Conservation (phyloP, 1,284 basidiomycete species). For the Trichosporon sp. region DNA sequence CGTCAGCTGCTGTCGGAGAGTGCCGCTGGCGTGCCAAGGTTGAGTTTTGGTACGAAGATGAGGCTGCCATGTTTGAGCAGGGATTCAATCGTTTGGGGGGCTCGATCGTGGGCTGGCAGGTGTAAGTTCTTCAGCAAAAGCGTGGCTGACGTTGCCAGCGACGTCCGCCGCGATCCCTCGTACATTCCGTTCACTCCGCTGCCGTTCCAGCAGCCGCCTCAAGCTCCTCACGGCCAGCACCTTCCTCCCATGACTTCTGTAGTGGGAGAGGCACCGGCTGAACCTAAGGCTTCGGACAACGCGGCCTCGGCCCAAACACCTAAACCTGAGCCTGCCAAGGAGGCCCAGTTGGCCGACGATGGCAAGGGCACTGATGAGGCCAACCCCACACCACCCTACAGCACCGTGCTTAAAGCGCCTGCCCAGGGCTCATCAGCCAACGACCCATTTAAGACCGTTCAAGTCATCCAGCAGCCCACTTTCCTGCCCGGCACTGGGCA, state of each 20-base stretch:
- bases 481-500: conserved; percentile 6
- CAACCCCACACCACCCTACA: not conserved
- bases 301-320: not conserved
- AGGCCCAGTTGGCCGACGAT: not conserved
- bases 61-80: conserved; percentile 69
- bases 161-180: conserved; percentile 15
- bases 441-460: not conserved
- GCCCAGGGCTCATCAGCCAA: not conserved
- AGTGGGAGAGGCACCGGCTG: not conserved
- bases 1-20: conserved; percentile 55
- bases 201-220: conserved; percentile 13
- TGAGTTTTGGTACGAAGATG: conserved; percentile 84
- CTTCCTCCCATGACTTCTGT: not conserved
- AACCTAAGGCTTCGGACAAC: not conserved
- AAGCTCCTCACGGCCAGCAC: not conserved
- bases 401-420: not conserved
- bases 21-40: conserved; percentile 63
- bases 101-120: conserved; percentile 34
- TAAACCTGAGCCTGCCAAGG: not conserved
- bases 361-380: not conserved
- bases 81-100: conserved; percentile 34
- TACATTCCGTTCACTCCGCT: conserved; percentile 11
- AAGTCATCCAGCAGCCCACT: not conserved
- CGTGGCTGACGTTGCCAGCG: conserved; percentile 6
- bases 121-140: conserved; percentile 26